These are phyloP conservation scores for Xylogone sp. DNA, from an alignment of 2,329 filamentous ascomycete species.

Conservation along the genomic window DNA sequence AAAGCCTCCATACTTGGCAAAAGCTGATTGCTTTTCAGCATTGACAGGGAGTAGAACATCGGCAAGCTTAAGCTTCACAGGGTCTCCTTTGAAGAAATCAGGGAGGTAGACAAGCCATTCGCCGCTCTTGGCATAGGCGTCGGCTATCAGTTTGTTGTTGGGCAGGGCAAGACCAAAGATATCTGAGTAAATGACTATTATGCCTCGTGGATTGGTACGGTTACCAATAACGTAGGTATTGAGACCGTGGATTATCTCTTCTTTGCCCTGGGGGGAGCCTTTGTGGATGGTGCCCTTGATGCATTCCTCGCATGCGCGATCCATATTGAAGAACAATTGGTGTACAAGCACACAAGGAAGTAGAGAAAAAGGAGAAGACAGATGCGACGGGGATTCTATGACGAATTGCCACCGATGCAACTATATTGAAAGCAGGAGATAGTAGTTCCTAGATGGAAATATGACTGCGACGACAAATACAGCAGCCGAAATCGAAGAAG, in stretches of 20 bases:
- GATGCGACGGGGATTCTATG: no score
- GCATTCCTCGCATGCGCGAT: no score
- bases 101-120: constrained; percentile 29
- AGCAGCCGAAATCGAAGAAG: no score
- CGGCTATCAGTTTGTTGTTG: constrained; percentile 30
- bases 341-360: no score
- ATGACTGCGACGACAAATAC: no score
- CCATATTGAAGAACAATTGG: no score
- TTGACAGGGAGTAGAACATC: constrained; percentile 34
- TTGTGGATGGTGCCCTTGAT: constrained; percentile 33
- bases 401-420: no score
- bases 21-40: constrained; percentile 28
- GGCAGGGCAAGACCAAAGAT: constrained; percentile 26
- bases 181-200: constrained; percentile 28
- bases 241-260: constrained; percentile 31
- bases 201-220: constrained; percentile 23
- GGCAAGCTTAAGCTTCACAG: constrained; percentile 27
- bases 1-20: constrained; percentile 35
- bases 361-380: no score
- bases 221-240: constrained; percentile 35
- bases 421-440: no score
- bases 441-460: no score
- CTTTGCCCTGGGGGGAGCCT: constrained; percentile 32
- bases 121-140: constrained; percentile 26
- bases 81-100: constrained; percentile 29